Evolutionary conservation across 2,329 filamentous ascomycete species (phyloP), one percentile per base, ranked within the genome.

Genomic region (Colletotrichum neosansevieriae): DNA sequence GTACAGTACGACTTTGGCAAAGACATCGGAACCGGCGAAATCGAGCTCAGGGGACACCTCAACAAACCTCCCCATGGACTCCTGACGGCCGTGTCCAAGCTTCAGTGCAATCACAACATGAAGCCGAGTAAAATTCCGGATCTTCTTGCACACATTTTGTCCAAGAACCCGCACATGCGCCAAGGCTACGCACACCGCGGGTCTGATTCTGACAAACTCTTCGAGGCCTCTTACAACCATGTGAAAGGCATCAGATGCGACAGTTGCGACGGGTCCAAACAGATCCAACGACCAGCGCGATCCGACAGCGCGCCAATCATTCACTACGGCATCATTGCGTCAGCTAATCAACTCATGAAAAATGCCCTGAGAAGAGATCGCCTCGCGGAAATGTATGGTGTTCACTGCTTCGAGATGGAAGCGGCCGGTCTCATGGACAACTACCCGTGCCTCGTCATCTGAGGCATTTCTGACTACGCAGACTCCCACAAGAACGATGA

Each of bases 381-480:
- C 3, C 21, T 68, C 1, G 70, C 64, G 1, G 51, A 32, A 6
- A 58, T 56, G 3, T 34, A 7, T 3, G 11, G 57, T 4, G 61
- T 70, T 1, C 42, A 73, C 1, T 75, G 75, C 21, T 72, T 77
- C 50, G 76, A 77, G 57, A 77, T 76, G 76, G 75, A 76, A 40
- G 74, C 72, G 0, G 74, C 74, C 0, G 76, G 75, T 0, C 17
- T 77, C 1, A 72, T 69, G 63, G 65, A 72, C 3, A 63, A 68
- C 0, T 72, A 78, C 2, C 75, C 75, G 0, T 81, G 76, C n/a
- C 36, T 81, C 0, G 72, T 78, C 0, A 76, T 82, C 10, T 73
- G 78, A 3, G 79, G 79, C 0, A 77, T 81, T 0, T 82, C 75
- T 32, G 76, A 80, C 44, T 82, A 81, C 56, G 72, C 78, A 2